These are phyloP conservation scores for Citrullus mucosospermus DNA, from an alignment of 306 rosid species.

Conservation along the genomic window DNA sequence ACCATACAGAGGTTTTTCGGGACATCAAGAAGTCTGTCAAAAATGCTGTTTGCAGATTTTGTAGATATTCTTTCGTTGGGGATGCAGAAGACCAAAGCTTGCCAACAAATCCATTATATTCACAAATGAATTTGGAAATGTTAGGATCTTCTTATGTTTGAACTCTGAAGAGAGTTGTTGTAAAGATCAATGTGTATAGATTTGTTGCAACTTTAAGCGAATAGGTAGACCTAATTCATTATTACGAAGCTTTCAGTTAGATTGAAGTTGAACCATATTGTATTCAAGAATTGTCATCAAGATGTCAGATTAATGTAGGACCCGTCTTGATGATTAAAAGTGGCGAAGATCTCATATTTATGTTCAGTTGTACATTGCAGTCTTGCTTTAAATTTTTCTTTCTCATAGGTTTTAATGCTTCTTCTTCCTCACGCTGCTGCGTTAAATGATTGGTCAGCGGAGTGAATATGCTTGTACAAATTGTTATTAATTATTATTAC, in stretches of 20 bases:
- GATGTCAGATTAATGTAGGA: not conserved
- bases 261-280: not conserved
- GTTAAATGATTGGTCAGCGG: not conserved
- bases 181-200: conserved; percentile 11
- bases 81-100: not conserved
- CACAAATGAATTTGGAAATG: not conserved
- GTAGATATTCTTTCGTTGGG: not conserved
- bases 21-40: not conserved
- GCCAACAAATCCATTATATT: not conserved
- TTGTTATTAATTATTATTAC: not conserved
- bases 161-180: conserved; percentile 2
- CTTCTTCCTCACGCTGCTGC: not conserved
- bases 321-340: not conserved
- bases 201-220: conserved; percentile 6
- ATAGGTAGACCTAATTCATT: conserved; percentile 1
- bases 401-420: not conserved
- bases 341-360: not conserved
- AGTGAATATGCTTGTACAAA: not conserved
- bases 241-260: not conserved
- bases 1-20: not conserved
- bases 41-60: not conserved
- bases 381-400: not conserved
- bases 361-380: not conserved
- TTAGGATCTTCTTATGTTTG: not conserved
- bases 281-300: not conserved